Evolutionary conservation across 2,329 filamentous ascomycete species (phyloP).

Genomic region (Geosmithia flava): DNA sequence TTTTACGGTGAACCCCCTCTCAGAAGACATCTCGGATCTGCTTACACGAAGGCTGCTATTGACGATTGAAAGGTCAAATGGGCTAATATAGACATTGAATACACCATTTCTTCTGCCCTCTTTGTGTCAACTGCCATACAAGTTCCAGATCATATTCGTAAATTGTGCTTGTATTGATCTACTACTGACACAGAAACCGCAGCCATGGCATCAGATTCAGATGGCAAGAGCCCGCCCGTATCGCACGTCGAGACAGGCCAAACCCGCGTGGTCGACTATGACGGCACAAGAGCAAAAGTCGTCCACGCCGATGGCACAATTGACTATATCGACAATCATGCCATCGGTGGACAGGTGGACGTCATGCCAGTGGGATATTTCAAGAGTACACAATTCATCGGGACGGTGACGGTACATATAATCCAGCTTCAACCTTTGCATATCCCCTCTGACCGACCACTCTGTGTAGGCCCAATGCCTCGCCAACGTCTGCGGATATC

Average conservation of each 20-base stretch:
- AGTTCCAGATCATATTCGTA: no score
- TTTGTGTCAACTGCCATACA: no score
- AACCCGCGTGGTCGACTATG: conserved; percentile 1
- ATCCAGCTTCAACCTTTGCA: no score
- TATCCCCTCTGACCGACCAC: background rate
- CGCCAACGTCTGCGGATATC: conserved; percentile 18
- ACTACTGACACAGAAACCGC: no score
- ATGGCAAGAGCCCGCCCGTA: background rate
- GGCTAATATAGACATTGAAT: no score
- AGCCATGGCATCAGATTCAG: background rate
- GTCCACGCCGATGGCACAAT: conserved; percentile 25
- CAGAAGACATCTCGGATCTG: no score
- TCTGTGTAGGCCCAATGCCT: conserved; percentile 15
- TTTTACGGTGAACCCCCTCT: no score
- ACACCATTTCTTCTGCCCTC: no score
- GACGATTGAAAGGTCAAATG: no score
- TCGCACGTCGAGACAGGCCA: background rate
- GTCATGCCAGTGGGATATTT: conserved; percentile 28
- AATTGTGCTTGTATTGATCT: no score
- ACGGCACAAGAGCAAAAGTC: conserved; percentile 14
- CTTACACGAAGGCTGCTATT: no score
- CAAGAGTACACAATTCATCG: conserved; percentile 23
- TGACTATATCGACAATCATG: conserved; percentile 26
- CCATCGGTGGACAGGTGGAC: conserved; percentile 25
- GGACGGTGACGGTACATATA: conserved; percentile 19